A percentile compares a stretch with the other conserved stretches of the same genome.
Evolutionary conservation across 495 filamentous ascomycete genomes (phyloP).

Genomic region (Lepidopterella palustris): DNA sequence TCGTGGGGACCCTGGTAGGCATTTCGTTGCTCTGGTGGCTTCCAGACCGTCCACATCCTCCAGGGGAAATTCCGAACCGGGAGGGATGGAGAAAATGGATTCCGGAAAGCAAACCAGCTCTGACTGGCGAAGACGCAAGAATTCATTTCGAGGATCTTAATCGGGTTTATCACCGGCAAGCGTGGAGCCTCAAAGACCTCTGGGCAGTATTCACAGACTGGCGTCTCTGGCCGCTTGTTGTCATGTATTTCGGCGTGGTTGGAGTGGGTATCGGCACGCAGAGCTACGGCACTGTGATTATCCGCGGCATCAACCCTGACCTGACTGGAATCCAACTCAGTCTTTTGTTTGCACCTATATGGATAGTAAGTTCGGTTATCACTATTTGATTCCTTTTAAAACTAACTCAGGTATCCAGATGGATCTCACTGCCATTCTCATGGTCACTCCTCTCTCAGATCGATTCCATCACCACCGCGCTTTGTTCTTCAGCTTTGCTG

Average conservation of each 20-base stretch:
- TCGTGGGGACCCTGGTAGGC: slow-evolving; percentile 65
- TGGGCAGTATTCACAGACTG: slow-evolving; percentile 67
- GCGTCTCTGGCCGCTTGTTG: slow-evolving; percentile 73
- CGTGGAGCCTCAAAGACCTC: slow-evolving; percentile 66
- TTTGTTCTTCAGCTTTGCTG: slow-evolving; percentile 72
- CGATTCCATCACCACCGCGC: slow-evolving; percentile 77
- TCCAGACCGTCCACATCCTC: slow-evolving; percentile 70
- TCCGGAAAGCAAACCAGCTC: slow-evolving; percentile 56
- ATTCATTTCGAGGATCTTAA: slow-evolving; percentile 82
- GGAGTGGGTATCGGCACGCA: slow-evolving; percentile 87
- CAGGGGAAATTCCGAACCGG: slow-evolving; percentile 45
- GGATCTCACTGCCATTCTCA: slow-evolving; percentile 81
- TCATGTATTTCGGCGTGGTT: slow-evolving; percentile 95
- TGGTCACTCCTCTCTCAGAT: slow-evolving; percentile 80
- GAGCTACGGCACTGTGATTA: slow-evolving; percentile 79
- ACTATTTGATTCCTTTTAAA: slow-evolving; percentile 8
- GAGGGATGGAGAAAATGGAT: slow-evolving; percentile 39
- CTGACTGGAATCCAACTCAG: slow-evolving; percentile 71
- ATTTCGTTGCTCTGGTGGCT: slow-evolving; percentile 79
- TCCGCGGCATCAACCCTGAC: slow-evolving; percentile 63
- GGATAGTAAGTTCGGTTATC: slow-evolving; percentile 56
- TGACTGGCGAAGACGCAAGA: slow-evolving; percentile 69
- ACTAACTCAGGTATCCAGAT: slow-evolving; percentile 43
- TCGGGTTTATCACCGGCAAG: slow-evolving; percentile 64
- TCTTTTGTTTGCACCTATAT: slow-evolving; percentile 81